Conservation (phyloP, 345 rosid species). For the Firmiana major region DNA sequence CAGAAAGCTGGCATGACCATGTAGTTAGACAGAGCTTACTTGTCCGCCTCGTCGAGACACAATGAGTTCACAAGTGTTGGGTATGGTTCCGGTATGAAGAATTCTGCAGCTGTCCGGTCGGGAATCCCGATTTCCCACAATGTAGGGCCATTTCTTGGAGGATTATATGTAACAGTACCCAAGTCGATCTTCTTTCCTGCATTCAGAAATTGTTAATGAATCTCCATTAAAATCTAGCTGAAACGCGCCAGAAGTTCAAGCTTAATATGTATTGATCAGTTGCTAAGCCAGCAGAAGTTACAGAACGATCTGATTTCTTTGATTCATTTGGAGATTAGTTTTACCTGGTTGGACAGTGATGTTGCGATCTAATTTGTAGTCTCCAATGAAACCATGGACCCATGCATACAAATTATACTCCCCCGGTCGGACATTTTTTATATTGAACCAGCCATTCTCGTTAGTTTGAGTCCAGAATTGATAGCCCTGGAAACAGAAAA, state of each 20-base stretch:
- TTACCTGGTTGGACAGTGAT: slow-evolving; percentile 56
- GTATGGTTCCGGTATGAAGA: slow-evolving; percentile 57
- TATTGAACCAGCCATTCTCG: slow-evolving; percentile 47
- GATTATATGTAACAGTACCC: slow-evolving; percentile 42
- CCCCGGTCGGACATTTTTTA: slow-evolving; percentile 58
- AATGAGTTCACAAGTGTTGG: slow-evolving; percentile 49
- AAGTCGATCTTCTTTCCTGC: slow-evolving; percentile 44
- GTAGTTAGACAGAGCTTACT: slow-evolving; percentile 25
- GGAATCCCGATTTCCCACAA: slow-evolving; percentile 89
- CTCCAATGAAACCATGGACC: slow-evolving; percentile 69
- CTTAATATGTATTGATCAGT: too few species aligned
- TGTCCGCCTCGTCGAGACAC: slow-evolving; percentile 24
- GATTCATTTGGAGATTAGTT: background rate
- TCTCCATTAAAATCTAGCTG: background rate
- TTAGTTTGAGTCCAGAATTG: slow-evolving; percentile 78
- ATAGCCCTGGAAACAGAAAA: slow-evolving; percentile 54
- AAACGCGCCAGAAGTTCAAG: background rate
- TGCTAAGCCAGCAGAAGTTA: too few species aligned
- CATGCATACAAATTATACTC: slow-evolving; percentile 66
- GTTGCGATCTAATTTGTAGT: slow-evolving; percentile 36
- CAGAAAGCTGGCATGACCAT: too few species aligned
- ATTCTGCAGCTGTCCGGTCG: slow-evolving; percentile 71
- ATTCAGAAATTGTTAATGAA: background rate
- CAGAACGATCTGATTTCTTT: background rate
- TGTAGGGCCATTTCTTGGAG: slow-evolving; percentile 77